phyloP scores from a whole-genome alignment of 768 basidiomycete genomes.

The Tylopilus sp. region DNA sequence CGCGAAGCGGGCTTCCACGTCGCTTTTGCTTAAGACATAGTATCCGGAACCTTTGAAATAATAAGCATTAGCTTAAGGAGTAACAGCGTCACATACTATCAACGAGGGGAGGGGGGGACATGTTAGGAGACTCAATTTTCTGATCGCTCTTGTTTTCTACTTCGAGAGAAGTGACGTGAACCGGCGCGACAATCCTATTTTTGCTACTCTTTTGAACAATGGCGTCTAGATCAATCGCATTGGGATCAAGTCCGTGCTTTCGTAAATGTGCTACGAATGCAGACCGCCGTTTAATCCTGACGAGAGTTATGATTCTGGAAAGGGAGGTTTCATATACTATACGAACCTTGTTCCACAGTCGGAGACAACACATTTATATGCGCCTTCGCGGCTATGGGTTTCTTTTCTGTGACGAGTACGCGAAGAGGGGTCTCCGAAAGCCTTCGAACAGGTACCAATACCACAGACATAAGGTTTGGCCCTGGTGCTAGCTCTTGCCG shows the following conservation, averaged over 20 bases:
- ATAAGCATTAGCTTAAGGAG: background rate
- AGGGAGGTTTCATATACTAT: background rate
- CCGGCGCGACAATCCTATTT: slow-evolving; percentile 13
- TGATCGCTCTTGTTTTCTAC: background rate
- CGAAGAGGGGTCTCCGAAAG: slow-evolving; percentile 71
- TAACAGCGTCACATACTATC: slow-evolving; percentile 15
- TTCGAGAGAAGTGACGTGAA: slow-evolving; percentile 1
- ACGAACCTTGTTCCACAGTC: slow-evolving; percentile 49
- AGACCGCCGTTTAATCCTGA: slow-evolving; percentile 63
- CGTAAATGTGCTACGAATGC: slow-evolving; percentile 53
- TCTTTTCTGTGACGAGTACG: slow-evolving; percentile 63
- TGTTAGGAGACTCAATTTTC: slow-evolving; percentile 4
- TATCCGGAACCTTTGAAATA: slow-evolving; percentile 12
- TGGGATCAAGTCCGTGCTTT: slow-evolving; percentile 42
- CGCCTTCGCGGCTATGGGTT: slow-evolving; percentile 43
- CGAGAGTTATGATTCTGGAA: background rate
- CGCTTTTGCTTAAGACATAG: background rate
- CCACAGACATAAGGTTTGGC: slow-evolving; percentile 52
- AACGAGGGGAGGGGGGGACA: slow-evolving; percentile 2
- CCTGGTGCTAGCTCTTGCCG: slow-evolving; percentile 38
- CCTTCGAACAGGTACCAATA: slow-evolving; percentile 41
- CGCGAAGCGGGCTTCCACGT: background rate
- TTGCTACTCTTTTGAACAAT: slow-evolving; percentile 21
- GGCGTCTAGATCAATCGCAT: slow-evolving; percentile 14
- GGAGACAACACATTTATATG: slow-evolving; percentile 43